A percentile compares a stretch with the other conserved stretches of the same genome.
Evolutionary conservation across 73 alveolate genomes (phyloP).

Genomic region (Diophrys sp.): DNA sequence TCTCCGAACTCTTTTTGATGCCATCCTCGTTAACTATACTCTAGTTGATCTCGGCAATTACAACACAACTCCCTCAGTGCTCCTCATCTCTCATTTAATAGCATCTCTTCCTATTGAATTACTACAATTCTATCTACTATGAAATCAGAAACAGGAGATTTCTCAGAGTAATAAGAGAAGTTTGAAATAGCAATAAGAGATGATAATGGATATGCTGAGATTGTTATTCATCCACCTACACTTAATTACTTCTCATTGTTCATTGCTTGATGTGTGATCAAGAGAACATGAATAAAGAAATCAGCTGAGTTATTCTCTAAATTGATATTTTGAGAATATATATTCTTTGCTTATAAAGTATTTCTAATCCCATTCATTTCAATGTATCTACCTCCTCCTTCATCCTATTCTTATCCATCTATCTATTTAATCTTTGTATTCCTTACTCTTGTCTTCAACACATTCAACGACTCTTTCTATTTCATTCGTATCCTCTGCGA

Average conservation of each 20-base stretch:
- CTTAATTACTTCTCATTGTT: constrained; percentile 24
- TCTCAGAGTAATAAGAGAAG: constrained; percentile 32
- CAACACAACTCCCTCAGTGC: constrained; percentile 24
- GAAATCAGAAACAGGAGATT: constrained; percentile 44
- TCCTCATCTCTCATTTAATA: constrained; percentile 33
- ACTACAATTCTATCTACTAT: constrained; percentile 42
- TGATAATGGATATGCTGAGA: constrained; percentile 40
- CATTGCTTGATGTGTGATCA: constrained; percentile 24
- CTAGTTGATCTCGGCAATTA: constrained; percentile 21
- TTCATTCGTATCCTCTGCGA: constrained; percentile 14
- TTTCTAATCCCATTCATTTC: constrained; percentile 28
- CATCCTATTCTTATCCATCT: not conserved
- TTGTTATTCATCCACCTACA: constrained; percentile 59
- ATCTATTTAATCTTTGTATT: constrained; percentile 37
- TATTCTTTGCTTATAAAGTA: constrained; percentile 10
- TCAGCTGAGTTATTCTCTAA: constrained; percentile 20
- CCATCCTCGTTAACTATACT: constrained; percentile 27
- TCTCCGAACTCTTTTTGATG: constrained; percentile 45
- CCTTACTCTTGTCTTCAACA: constrained; percentile 11
- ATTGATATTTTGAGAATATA: constrained; percentile 35
- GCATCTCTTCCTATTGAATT: constrained; percentile 46
- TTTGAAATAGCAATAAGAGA: constrained; percentile 33
- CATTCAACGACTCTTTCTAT: constrained; percentile 14
- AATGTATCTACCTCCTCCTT: constrained; percentile 18
- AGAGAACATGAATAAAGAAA: constrained; percentile 13